Base-by-base conservation (phyloP, 345 rosid species). In the Citrus medica region DNA sequence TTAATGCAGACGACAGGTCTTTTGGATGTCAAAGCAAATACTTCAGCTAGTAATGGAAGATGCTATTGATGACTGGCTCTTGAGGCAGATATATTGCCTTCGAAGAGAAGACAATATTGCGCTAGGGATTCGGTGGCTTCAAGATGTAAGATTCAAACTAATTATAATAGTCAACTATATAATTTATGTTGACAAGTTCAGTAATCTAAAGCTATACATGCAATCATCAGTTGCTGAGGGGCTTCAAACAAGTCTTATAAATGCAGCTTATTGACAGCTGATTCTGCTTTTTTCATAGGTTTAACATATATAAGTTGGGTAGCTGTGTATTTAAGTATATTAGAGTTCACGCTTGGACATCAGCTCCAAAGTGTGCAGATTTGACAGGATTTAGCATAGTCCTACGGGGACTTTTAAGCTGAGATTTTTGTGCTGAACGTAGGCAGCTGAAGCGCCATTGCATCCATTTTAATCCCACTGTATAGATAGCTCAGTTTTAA, bases 1-100 rank as follows among this genome's bases (percentile, higher is more conserved):
- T 79, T 79, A 67, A 28, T 75, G 82, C 90, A 97, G 99, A 82
- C 88, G 99, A 78, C 98, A 97, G 81, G 98, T 94, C 79, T 94
- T 94, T 84, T 94, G 99, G 98, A 93, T 97, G 70, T 94, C 98
- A 76, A 97, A 92, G 87, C 97, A 97, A 84, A 94, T 97, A 78
- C 79, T 94, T 76, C 99, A 97, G 82, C 83, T 97, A 73, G 87
- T 94, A 75, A 97, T 94, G 99, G 98, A 94, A 84, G 98, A 94
- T 90, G 98, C 98, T 75, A 94, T 94, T 60, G 99, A 93, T 91
- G 98, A 97, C 84, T 97, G 89, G 90, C 97, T 97, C 71, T 78
- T 97, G 86, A 89, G 96, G 83, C 96, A 91, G 81, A 86, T 97
- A 69, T 85, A 84, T 69, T 97, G 93, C 96, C 93, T 97, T 77